Base-by-base conservation (phyloP, 2,329 filamentous ascomycete genomes). In the Phaeosphaeriaceae sp. region DNA sequence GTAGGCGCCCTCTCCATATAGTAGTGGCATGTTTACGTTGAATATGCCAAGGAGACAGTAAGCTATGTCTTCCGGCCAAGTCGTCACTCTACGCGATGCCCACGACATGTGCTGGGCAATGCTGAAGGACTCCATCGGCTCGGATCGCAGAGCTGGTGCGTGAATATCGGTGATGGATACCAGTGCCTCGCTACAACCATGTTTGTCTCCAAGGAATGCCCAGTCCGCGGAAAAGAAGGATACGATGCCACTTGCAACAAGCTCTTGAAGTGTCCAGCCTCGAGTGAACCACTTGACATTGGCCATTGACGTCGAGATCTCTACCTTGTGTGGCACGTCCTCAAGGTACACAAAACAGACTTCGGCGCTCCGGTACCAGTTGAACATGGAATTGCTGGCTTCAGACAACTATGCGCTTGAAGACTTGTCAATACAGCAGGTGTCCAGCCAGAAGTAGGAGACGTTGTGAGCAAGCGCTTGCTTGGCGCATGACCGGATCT, bases 31-130 rank as follows among this genome's bases (percentile, higher is more conserved):
- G 42, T 66, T 58, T 10, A 75, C 56, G 48, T 59, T 56, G 48
- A 72, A 69, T 7, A 74, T 49, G 0, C 72, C 72, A 3, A 75
- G 51, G 3, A 75, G 59, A 26, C 55, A 74, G 52, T 75, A 75
- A 1, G 71, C 69, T n/a, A 40, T 52, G 56, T 75, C 72, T 60
- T 75, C 72, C 24, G 42, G 40, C 23, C 61, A 30, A 6, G 66
- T 59, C 2, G 60, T 64, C 10, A 23, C 3, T 1, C 61, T 32
- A 15, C 13, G 32, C 9, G 52, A 21, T 2, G 58, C 55, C 63
- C 63, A 66, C 3, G 48, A 52, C 53, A 66, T 60, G n/a, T n/a
- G n/a, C n/a, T n/a, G n/a, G n/a, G n/a, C n/a, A n/a, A n/a, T n/a
- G n/a, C n/a, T n/a, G n/a, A n/a, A n/a, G n/a, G n/a, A n/a, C n/a